Base-by-base conservation (phyloP, 2,329 filamentous ascomycete genomes). In the Xylaria sp. region DNA sequence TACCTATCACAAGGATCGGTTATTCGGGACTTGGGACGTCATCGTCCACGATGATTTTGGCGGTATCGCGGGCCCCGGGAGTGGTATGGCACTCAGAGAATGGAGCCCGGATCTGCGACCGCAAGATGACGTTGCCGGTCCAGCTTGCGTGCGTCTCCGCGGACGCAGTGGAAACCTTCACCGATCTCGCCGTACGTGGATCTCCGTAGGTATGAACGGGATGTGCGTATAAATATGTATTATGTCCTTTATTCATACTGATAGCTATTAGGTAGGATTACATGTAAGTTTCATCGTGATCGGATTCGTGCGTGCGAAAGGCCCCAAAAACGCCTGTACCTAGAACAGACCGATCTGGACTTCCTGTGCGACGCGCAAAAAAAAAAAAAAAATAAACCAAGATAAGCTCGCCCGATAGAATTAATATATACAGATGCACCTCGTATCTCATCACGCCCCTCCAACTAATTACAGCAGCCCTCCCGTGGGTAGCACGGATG, bases 91-190 rank as follows among this genome's bases (percentile, higher is more conserved):
- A 41, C 42, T 48, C 42, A 46, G 42, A 49, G 54, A 44, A 48
- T 51, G 55, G 51, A 34, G 46, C 39, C 26, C 41, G 46, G 20
- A 50, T n/a, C n/a, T n/a, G n/a, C n/a, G 26, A 24, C 39, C 19
- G 37, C 48, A 45, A 49, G 39, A 57, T 60, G 57, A 57, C 57
- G 57, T 60, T 57, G 46, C 18, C 29, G 45, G 39, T 39, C 19
- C 24, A 18, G 29, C 9, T 44, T 26, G 40, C 39, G 26, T 26
- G 34, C 43, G 53, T 54, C 44, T 59, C 56, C 53, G 48, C 50
- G 53, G 57, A 41, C 48, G 22, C n/a, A n/a, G n/a, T 39, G 49
- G 50, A 53, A 48, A 48, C 21, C 48, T 8, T 24, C 48, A 29
- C 34, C 17, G 37, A 17, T 40, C n/a, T 20, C 37, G 9, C 39